A percentile compares a stretch with the other conserved stretches of the same genome.
Evolutionary conservation across 2,329 filamentous ascomycete genomes (phyloP).

Genomic region (Ophiognomonia clavigignenti-juglandacearum): DNA sequence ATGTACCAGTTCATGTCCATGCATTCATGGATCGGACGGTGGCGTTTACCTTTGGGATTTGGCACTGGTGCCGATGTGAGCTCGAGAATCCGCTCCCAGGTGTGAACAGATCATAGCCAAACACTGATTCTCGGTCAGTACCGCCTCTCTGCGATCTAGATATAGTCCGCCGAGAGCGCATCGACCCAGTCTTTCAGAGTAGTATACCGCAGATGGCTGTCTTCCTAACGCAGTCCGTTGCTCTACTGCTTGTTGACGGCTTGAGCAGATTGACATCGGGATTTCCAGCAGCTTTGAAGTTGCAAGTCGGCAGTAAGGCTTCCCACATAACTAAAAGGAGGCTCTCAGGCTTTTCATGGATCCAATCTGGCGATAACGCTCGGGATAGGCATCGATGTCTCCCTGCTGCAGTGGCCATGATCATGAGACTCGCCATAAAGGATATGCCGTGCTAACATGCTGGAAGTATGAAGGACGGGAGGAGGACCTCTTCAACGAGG

Average conservation of each 20-base stretch:
- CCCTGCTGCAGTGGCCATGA: constrained; percentile 40
- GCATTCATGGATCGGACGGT: constrained; percentile 20
- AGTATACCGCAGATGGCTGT: constrained; percentile 23
- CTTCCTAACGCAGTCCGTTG: constrained; percentile 24
- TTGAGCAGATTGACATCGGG: no score
- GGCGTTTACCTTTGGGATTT: constrained; percentile 21
- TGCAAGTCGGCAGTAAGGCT: constrained; percentile 4
- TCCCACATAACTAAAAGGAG: constrained; percentile 7
- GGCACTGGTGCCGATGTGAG: constrained; percentile 26
- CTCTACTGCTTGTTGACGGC: constrained; percentile 17
- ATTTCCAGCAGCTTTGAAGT: constrained; percentile 12
- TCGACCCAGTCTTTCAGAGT: constrained; percentile 23
- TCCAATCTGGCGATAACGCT: constrained; percentile 45
- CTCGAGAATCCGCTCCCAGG: background rate
- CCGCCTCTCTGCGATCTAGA: constrained; percentile 25
- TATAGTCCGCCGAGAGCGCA: constrained; percentile 24
- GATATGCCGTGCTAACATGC: constrained; percentile 38
- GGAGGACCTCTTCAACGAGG: constrained; percentile 13
- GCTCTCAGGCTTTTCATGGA: constrained; percentile 29
- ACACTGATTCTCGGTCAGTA: constrained; percentile 17
- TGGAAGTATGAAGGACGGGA: constrained; percentile 15
- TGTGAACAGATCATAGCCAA: background rate
- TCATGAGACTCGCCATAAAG: constrained; percentile 44
- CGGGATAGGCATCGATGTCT: constrained; percentile 42
- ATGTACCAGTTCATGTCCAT: constrained; percentile 23